A percentile compares a stretch with the other conserved stretches of the same genome.
Conservation (phyloP, 2,329 filamentous ascomycete species). For the Alternaria conjuncta region DNA sequence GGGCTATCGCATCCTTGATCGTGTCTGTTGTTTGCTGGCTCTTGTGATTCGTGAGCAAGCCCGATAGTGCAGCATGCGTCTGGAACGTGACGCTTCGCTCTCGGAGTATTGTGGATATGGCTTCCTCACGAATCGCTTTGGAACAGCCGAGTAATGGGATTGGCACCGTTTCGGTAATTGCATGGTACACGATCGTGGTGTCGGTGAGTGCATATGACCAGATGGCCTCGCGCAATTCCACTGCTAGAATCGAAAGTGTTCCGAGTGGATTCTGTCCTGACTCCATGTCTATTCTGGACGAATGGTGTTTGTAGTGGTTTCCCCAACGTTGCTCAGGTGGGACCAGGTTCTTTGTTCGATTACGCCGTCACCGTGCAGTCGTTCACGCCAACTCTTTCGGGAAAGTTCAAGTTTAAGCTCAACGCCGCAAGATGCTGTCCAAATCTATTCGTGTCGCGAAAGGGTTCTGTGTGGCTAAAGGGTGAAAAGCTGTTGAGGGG, state of each 20-base stretch:
- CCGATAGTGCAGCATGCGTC: not conserved
- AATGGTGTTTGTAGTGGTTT: not conserved
- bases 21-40: not conserved
- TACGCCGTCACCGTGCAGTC: not conserved
- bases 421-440: not conserved
- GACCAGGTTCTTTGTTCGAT: not conserved
- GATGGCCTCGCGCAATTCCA: not conserved
- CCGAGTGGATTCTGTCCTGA: not conserved
- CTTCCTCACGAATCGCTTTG: not conserved
- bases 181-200: slow-evolving; percentile 1
- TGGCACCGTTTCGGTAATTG: not conserved
- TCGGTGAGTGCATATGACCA: not conserved
- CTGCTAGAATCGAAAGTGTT: not conserved
- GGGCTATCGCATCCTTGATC: not conserved
- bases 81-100: slow-evolving; percentile 1
- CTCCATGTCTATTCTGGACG: not conserved
- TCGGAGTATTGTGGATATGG: not conserved
- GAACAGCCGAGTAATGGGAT: slow-evolving; percentile 1
- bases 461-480: not conserved
- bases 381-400: not conserved
- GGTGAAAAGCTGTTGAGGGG: not conserved
- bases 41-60: not conserved
- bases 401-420: not conserved
- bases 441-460: not conserved
- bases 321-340: not conserved